Evolutionary conservation across 2,329 filamentous ascomycete genomes (phyloP).

Genomic region (Furcasterigmium furcatum): DNA sequence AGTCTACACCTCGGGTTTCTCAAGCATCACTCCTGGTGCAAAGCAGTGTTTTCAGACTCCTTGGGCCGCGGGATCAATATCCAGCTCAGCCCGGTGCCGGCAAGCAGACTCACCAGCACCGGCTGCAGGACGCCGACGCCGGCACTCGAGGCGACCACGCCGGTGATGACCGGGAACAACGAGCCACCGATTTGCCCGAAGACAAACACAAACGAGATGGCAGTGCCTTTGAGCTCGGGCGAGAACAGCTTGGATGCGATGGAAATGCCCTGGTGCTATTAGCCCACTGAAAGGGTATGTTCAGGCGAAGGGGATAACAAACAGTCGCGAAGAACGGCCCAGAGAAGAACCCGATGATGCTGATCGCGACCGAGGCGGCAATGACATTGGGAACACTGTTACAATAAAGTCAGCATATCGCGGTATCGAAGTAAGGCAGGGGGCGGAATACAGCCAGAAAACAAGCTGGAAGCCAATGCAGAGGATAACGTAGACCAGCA

Average conservation of each 20-base stretch:
- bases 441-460: conserved; percentile 51
- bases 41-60: conserved; percentile 18
- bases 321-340: conserved; percentile 57
- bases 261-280: conserved; percentile 41
- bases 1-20: no score
- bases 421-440: background rate
- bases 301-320: conserved; percentile 13
- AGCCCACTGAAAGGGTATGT: no score
- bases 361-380: conserved; percentile 49
- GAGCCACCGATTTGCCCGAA: conserved; percentile 53
- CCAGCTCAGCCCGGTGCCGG: conserved; percentile 44
- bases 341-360: conserved; percentile 53
- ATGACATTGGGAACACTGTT: conserved; percentile 39
- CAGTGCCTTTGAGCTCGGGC: conserved; percentile 26
- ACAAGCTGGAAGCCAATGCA: conserved; percentile 53
- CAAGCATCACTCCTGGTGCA: conserved; percentile 27
- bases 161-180: conserved; percentile 53
- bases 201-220: conserved; percentile 49
- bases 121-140: conserved; percentile 50
- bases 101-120: conserved; percentile 43
- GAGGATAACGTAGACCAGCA: conserved; percentile 48
- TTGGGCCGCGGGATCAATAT: conserved; percentile 36
- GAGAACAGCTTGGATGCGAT: conserved; percentile 50
- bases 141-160: conserved; percentile 39
- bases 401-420: conserved; percentile 3